Evolutionary conservation across 148 eudicot species (phyloP), one percentile per base, ranked within the genome.

Genomic region (Euryodendron excelsum): DNA sequence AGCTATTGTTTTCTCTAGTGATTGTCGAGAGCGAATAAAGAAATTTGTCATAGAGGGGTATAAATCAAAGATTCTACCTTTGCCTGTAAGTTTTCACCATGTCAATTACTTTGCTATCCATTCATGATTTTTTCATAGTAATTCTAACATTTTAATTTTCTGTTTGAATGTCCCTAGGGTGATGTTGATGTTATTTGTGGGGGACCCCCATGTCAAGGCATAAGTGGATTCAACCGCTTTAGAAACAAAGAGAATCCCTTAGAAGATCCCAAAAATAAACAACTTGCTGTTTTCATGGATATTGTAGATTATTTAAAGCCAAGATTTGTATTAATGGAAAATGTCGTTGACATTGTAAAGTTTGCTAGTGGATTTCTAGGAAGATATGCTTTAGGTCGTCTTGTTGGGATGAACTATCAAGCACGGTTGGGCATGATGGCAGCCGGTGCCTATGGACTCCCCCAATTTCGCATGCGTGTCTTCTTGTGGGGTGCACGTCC

Each of bases 181-280:
- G 84, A 84, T 80, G n/a, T n/a, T n/a, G n/a, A n/a, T n/a, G 89
- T 89, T 7, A 50, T 93, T 0, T 93, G 98, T 77, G 98, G 98
- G 1, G 98, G 98, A 0, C 98, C 98, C 18, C 98, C 98, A 12
- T 93, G 98, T 75, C 98, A 93, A 78, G 98, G 98, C 7, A 83
- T 93, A 5, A 93, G 98, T 41, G 98, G 98, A 3, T 93, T 89
- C 70, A 93, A 93, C 30, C 87, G 98, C 0, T 93, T 90, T 39
- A 76, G 98, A 36, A 83, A 90, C 39, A 58, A 45, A 2, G 80
- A 86, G 0, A 82, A 83, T 6, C 98, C 98, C 4, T 82, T 93
- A 27, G 76, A 74, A 14, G 98, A 90, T 68, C 63, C 70, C 0
- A 88, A 90, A 76, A 93, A 93, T 27, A 59, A 75, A 56, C 98